Percentiles rank a stretch among this genome's conserved stretches.
Evolutionary conservation across 371 early-diverging fungal species (phyloP).

Genomic region (Actinomortierella ambigua): DNA sequence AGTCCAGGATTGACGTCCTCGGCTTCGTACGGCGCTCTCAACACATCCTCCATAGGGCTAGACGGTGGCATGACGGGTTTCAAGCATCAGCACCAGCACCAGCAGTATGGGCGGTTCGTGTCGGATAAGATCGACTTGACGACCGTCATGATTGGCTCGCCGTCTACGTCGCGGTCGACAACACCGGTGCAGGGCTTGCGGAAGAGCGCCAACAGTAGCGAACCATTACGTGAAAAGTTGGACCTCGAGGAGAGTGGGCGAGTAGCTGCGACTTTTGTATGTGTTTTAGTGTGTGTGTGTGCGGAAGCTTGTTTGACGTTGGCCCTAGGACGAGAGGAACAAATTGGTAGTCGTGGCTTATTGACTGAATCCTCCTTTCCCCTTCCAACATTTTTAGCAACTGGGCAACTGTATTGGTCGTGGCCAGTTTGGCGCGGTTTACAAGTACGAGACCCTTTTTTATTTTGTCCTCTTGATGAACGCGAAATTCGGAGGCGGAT

Average conservation of each 20-base stretch:
- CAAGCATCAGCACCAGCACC: slow-evolving; percentile 2
- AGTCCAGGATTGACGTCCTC: slow-evolving; percentile 37
- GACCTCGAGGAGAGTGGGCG: slow-evolving; percentile 57
- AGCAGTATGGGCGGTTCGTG: slow-evolving; percentile 19
- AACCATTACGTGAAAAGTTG: slow-evolving; percentile 51
- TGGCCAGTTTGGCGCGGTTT: slow-evolving; percentile 91
- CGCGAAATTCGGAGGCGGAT: no score
- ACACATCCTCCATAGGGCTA: no score
- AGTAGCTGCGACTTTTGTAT: slow-evolving; percentile 56
- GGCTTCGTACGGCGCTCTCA: slow-evolving; percentile 25
- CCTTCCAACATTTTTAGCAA: slow-evolving; percentile 54
- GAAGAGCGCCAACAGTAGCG: slow-evolving; percentile 20
- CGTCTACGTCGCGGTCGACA: slow-evolving; percentile 28
- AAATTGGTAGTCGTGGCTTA: no score
- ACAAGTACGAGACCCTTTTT: slow-evolving; percentile 51
- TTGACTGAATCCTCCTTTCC: no score
- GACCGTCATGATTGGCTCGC: slow-evolving; percentile 16
- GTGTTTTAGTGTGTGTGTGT: no score
- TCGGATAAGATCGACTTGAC: slow-evolving; percentile 16
- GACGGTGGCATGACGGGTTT: background rate
- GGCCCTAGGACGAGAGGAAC: no score
- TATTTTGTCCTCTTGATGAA: no score
- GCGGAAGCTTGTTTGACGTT: no score
- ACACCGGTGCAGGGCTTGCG: slow-evolving; percentile 42
- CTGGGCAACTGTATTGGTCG: slow-evolving; percentile 91